Percentiles rank a stretch among this genome's conserved stretches.
These are phyloP conservation scores for Sugiyamaella smithiae DNA, from an alignment of 805 yeast genomes.

Conservation along the genomic window DNA sequence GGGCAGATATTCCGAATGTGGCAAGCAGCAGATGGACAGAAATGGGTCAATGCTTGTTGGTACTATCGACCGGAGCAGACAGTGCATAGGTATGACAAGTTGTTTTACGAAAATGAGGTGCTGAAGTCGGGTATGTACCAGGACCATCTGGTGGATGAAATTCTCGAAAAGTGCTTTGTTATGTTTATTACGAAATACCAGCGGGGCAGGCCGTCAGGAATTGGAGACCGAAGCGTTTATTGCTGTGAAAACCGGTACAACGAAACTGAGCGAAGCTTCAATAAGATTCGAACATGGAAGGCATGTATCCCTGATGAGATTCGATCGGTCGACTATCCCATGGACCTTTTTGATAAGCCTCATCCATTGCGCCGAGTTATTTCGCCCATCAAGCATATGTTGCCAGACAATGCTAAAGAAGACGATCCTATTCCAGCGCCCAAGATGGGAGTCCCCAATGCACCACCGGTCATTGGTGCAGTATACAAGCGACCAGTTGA, in stretches of 20 bases:
- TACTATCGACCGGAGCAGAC: conserved; percentile 97
- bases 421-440: conserved; percentile 82
- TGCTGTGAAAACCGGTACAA: conserved; percentile 94
- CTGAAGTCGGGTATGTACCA: conserved; percentile 96
- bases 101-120: conserved; percentile 91
- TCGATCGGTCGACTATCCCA: conserved; percentile 54
- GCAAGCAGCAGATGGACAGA: conserved; percentile 73
- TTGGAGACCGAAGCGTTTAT: conserved; percentile 67
- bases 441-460: conserved; percentile 72
- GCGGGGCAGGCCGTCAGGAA: conserved; percentile 85
- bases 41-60: conserved; percentile 96
- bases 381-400: conserved; percentile 77
- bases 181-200: conserved; percentile 91
- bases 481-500: conserved; percentile 76
- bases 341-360: conserved; percentile 67
- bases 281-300: conserved; percentile 96
- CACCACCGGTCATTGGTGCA: conserved; percentile 94
- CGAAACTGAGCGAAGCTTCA: conserved; percentile 84
- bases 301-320: conserved; percentile 98
- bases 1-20: conserved; percentile 93
- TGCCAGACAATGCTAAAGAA: conserved; percentile 70
- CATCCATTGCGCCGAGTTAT: conserved; percentile 71
- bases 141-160: conserved; percentile 86
- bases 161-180: conserved; percentile 91
- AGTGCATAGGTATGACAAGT: conserved; percentile 84